Percentiles rank a stretch among this genome's conserved stretches.
These are phyloP conservation scores for Sesbania bispinosa DNA, from an alignment of 306 rosid species.

Conservation along the genomic window DNA sequence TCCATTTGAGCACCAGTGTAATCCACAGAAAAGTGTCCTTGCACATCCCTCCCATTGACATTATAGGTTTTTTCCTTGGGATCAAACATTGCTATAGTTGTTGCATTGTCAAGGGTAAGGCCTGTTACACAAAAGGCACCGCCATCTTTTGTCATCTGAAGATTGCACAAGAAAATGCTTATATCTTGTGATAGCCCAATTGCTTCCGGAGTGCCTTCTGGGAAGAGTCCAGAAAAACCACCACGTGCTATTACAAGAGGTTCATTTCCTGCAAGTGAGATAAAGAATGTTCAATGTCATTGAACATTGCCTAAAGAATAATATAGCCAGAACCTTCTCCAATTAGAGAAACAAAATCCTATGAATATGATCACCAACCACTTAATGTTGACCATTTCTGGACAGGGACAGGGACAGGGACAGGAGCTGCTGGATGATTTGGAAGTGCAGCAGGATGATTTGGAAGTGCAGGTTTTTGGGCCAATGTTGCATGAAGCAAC, in stretches of 20 bases:
- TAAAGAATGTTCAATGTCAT: not conserved
- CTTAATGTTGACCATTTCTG: slow-evolving; percentile 74
- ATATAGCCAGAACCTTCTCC: not conserved
- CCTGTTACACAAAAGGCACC: slow-evolving; percentile 63
- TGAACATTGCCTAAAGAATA: not conserved
- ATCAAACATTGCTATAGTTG: slow-evolving; percentile 39
- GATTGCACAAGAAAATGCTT: slow-evolving; percentile 57
- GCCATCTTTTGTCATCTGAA: slow-evolving; percentile 72
- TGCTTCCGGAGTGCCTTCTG: slow-evolving; percentile 56
- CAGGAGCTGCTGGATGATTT: not conserved
- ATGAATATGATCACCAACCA: slow-evolving; percentile 47
- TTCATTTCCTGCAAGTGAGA: slow-evolving; percentile 48
- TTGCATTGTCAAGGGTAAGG: slow-evolving; percentile 52
- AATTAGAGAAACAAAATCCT: not conserved
- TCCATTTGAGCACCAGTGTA: slow-evolving; percentile 31
- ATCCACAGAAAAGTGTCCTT: slow-evolving; percentile 71
- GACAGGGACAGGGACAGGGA: not conserved
- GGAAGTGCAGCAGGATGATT: not conserved
- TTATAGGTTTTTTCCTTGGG: slow-evolving; percentile 44
- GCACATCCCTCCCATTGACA: slow-evolving; percentile 45
- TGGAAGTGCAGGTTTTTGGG: slow-evolving; percentile 29
- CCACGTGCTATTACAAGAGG: slow-evolving; percentile 78
- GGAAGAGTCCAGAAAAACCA: slow-evolving; percentile 74
- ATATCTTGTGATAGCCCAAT: slow-evolving; percentile 18
- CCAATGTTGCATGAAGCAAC: slow-evolving; percentile 47